Conservation (phyloP, 2,329 filamentous ascomycete genomes). For the Fonsecaea pedrosoi region DNA sequence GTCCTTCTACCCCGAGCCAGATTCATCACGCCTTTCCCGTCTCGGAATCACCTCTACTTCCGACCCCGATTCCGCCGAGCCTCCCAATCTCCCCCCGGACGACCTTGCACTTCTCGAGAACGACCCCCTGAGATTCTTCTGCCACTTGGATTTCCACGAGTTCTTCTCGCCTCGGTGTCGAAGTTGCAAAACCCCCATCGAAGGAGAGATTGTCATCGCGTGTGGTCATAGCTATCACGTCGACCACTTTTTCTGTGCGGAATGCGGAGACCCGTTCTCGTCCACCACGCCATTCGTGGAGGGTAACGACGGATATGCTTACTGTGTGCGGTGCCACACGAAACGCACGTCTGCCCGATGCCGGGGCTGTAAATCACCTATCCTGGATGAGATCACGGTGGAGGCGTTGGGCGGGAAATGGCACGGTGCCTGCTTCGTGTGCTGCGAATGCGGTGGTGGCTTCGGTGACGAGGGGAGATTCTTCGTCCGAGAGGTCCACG, state of each 20-base stretch:
- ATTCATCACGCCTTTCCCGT: slow-evolving; percentile 71
- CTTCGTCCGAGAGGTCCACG: slow-evolving; percentile 64
- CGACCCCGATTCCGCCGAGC: background rate
- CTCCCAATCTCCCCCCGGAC: background rate
- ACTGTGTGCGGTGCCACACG: slow-evolving; percentile 93
- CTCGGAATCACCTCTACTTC: slow-evolving; percentile 49
- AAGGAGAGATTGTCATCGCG: slow-evolving; percentile 91
- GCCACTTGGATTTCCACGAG: slow-evolving; percentile 98
- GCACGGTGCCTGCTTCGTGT: slow-evolving; percentile 92
- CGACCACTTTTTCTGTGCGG: slow-evolving; percentile 98
- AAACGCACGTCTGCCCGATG: slow-evolving; percentile 91
- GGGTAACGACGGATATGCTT: slow-evolving; percentile 89
- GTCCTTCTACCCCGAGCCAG: slow-evolving; percentile 93
- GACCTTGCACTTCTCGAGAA: slow-evolving; percentile 47
- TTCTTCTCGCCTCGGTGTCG: slow-evolving; percentile 90
- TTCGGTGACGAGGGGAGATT: slow-evolving; percentile 68
- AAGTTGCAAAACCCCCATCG: slow-evolving; percentile 94
- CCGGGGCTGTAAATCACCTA: slow-evolving; percentile 79
- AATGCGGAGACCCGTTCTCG: slow-evolving; percentile 85
- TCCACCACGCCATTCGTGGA: slow-evolving; percentile 82
- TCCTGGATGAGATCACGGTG: slow-evolving; percentile 88
- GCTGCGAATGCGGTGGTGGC: slow-evolving; percentile 67
- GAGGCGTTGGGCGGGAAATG: slow-evolving; percentile 89
- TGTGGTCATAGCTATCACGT: slow-evolving; percentile 96
- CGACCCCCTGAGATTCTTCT: slow-evolving; percentile 85